Evolutionary conservation across 2,329 filamentous ascomycete species (phyloP), one percentile per base, ranked within the genome.

Genomic region (Alternaria conjuncta): DNA sequence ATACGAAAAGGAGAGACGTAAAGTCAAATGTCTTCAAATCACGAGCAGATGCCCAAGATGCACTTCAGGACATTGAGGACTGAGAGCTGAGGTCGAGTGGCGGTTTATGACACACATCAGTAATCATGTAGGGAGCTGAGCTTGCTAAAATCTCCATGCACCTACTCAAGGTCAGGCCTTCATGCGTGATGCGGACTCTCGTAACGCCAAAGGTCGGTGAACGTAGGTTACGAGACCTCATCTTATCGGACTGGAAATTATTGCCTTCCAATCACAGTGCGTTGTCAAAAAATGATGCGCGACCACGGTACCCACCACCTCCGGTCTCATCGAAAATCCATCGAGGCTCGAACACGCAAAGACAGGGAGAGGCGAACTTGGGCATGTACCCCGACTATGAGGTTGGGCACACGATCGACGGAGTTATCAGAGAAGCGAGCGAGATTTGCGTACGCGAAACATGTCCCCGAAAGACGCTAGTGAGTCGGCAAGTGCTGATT

Each of bases 341-440:
- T 36, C 28, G 49, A 20, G 49, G 10, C 49, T 53, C 28, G 20
- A 51, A 51, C 49, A 11, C 9, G 0, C 32, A 1, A 51, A 36
- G 28, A 25, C 30, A 28, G 23, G 47, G 43, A 44, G 47, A 54
- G 47, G 41, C 36, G 18, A 58, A 28, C 15, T 55, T 36, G 45
- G 57, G 45, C 18, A 46, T 18, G 49, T 50, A 7, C 49, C 57
- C 45, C 55, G 55, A 41, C 44, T 53, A 20, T 49, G 32, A 59
- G 53, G 58, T 53, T 63, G 56, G 60, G 46, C 41, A 57, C 18
- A 20, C 46, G 47, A 57, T 60, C 60, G 54, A 44, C 63, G 28
- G 36, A 30, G 46, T 55, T 55, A 54, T 60, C 56, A 32, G 36
- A 53, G 56, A 56, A 26, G 53, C 63, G 56, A 63, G 57, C 50